These are phyloP conservation scores for Blastocystis sp. DNA, from an alignment of 352 stramenopile genomes.

Conservation along the genomic window DNA sequence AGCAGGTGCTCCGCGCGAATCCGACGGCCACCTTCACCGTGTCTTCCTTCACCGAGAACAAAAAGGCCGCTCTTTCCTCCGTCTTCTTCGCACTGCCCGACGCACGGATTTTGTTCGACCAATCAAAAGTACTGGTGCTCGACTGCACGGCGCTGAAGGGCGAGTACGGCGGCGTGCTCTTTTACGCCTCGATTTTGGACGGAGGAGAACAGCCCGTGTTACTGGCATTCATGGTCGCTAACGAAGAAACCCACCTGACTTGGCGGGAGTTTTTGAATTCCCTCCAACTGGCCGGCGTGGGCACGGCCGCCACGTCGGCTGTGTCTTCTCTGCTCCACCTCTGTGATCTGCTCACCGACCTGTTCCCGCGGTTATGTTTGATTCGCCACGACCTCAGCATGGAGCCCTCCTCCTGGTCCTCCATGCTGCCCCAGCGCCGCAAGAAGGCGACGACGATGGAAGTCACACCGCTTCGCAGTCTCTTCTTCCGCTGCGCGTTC, in stretches of 20 bases:
- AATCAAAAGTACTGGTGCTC: background rate
- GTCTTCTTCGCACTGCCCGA: conserved; percentile 14
- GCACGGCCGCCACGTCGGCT: background rate
- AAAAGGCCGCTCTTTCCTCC: conserved; percentile 22
- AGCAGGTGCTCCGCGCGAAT: background rate
- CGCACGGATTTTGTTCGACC: background rate
- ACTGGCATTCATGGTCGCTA: conserved; percentile 44
- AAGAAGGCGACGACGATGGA: conserved; percentile 4
- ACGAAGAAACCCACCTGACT: conserved; percentile 4
- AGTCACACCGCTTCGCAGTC: background rate
- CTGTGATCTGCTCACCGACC: background rate
- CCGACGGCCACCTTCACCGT: background rate
- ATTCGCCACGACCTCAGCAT: background rate
- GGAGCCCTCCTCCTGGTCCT: conserved; percentile 13
- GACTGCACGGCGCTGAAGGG: conserved; percentile 33
- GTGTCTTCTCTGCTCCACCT: background rate
- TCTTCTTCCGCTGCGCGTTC: conserved; percentile 20
- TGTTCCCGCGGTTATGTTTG: background rate
- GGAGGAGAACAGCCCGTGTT: background rate
- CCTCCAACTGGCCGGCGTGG: background rate
- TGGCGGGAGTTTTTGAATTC: conserved; percentile 30
- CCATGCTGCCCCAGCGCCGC: background rate
- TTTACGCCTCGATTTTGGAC: conserved; percentile 47
- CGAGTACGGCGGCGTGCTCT: conserved; percentile 29
- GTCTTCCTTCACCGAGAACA: background rate